These are phyloP conservation scores for Pyrenula massariospora DNA, from an alignment of 495 filamentous ascomycete species.

Conservation along the genomic window DNA sequence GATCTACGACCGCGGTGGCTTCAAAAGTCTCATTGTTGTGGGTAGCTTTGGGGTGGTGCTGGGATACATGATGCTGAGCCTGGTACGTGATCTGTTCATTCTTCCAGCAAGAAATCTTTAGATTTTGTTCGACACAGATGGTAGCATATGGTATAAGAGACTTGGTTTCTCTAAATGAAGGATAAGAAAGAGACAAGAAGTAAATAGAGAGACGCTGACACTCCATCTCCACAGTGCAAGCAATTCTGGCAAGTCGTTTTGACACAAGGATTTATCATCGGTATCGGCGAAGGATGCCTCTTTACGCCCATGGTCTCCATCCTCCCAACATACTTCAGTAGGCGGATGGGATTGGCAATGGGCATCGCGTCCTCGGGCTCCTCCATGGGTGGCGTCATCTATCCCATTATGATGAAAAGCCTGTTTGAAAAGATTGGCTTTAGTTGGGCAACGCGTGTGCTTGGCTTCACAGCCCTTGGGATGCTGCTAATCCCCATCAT, in stretches of 20 bases:
- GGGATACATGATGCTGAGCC: constrained; percentile 30
- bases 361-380: constrained; percentile 31
- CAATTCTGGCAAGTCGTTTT: constrained; percentile 23
- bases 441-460: constrained; percentile 30
- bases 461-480: constrained; percentile 34
- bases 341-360: constrained; percentile 24
- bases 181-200: too few species aligned
- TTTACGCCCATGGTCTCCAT: constrained; percentile 30
- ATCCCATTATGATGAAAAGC: constrained; percentile 33
- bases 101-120: constrained; percentile 1
- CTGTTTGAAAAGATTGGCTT: constrained; percentile 31
- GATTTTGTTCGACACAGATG: too few species aligned
- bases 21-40: constrained; percentile 6
- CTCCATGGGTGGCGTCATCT: constrained; percentile 33
- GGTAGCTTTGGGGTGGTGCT: constrained; percentile 21
- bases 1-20: constrained; percentile 17
- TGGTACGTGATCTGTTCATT: too few species aligned
- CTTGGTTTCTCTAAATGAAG: constrained; percentile 33
- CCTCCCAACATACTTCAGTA: constrained; percentile 26
- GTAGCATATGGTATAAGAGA: background rate
- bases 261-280: constrained; percentile 23
- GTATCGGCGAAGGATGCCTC: constrained; percentile 23
- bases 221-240: too few species aligned
- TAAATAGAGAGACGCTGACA: too few species aligned
- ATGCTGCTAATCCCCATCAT: constrained; percentile 26